A percentile compares a stretch with the other conserved stretches of the same genome.
Evolutionary conservation across 768 basidiomycete genomes (phyloP).

Genomic region (Boletellus sp.): DNA sequence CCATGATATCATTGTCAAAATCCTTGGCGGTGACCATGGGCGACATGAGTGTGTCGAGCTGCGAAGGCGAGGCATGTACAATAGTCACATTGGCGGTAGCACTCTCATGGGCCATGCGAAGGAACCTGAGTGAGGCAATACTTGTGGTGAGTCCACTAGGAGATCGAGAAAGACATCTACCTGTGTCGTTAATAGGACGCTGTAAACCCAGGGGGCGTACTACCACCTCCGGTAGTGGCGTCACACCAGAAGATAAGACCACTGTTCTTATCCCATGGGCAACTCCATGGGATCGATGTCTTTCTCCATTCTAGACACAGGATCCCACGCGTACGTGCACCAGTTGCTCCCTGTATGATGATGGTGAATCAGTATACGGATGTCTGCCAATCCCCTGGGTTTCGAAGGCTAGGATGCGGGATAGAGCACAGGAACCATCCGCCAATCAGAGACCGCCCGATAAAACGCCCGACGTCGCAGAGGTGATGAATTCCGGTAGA

Average conservation of each 20-base stretch:
- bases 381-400: conserved; percentile 80
- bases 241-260: conserved; percentile 93
- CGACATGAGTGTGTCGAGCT: conserved; percentile 53
- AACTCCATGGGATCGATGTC: no score
- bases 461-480: conserved; percentile 71
- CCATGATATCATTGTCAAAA: conserved; percentile 81
- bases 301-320: no score
- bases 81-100: conserved; percentile 58
- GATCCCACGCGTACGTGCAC: conserved; percentile 92
- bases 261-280: conserved; percentile 83
- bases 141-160: no score
- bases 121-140: no score
- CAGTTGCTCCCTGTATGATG: conserved; percentile 79
- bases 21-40: conserved; percentile 53
- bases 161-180: no score
- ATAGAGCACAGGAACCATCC: conserved; percentile 81
- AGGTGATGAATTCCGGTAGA: conserved; percentile 72
- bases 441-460: conserved; percentile 85
- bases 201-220: conserved; percentile 78
- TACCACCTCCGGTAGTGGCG: conserved; percentile 92
- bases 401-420: conserved; percentile 94
- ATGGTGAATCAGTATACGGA: conserved; percentile 94
- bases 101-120: no score
- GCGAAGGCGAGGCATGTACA: conserved; percentile 64
- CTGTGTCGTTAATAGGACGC: conserved; percentile 86